Base-by-base conservation (phyloP, 2,329 filamentous ascomycete species). In the Fusarium proliferatum region DNA sequence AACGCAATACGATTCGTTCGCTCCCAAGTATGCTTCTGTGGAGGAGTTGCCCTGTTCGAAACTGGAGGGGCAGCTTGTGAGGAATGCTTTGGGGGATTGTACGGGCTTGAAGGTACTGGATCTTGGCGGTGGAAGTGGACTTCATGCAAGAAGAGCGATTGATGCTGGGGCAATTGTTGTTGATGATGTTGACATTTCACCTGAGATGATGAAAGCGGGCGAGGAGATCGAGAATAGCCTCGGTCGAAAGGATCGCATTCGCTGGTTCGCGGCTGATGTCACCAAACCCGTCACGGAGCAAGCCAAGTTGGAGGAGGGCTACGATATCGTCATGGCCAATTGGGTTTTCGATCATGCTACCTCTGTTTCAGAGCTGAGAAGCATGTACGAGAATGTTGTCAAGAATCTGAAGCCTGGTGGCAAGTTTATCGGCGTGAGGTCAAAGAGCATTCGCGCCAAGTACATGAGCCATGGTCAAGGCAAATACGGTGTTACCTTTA, bases 21-120 rank as follows among this genome's bases (percentile, higher is more conserved):
- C 57, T 1, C 57, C 57, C 34, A 60, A 60, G 34, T 60, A 60
- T 60, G 57, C 57, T 8, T 60, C 57, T 52, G 45, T 60, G 16
- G 57, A 60, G 43, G 57, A 60, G 16, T n/a, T 60, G 11, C 57
- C 57, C 5, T 60, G 57, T 6, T 60, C 57, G 5, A 60, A 60
- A 33, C 26, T 60, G 0, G 57, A 60, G 21, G 57, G 57, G 1
- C 26, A 60, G 23, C 57, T 60, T 52, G 43, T 60, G 11, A 30
- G 2, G 1, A 52, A 52, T 38, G 57, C 57, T 12, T 6, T 60
- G 21, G 57, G 21, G 9, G 26, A 52, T 16, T 60, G 57, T 16
- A 33, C 16, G 4, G 43, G 57, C 2, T 23, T 60, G 30, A 60
- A 52, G 5, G 57, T 60, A 3, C 34, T 60, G 8, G 57, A 60